phyloP scores from a whole-genome alignment of 768 basidiomycete genomes.

The Hortiboletus flavorubellus region DNA sequence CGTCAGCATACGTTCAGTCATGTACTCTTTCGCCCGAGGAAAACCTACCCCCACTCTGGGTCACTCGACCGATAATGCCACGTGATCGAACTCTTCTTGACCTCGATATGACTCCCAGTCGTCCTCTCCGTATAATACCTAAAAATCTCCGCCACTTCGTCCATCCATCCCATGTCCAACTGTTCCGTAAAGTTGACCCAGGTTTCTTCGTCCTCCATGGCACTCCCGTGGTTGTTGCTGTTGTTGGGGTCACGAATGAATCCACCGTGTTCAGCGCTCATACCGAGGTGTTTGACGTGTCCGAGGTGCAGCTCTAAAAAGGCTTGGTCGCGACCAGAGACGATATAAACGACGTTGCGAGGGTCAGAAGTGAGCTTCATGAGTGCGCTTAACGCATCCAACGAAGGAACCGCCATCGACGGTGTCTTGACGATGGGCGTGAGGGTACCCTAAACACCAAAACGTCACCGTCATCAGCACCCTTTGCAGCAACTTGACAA shows the following conservation, averaged over 20 bases:
- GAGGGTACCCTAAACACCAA: slow-evolving; percentile 71
- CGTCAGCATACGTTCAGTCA: slow-evolving; percentile 1
- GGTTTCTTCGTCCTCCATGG: slow-evolving; percentile 21
- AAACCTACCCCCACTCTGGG: slow-evolving; percentile 88
- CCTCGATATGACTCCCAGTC: slow-evolving; percentile 93
- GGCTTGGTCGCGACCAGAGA: slow-evolving; percentile 90
- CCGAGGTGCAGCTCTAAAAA: slow-evolving; percentile 94
- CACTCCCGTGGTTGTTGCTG: slow-evolving; percentile 13
- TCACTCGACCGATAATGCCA: slow-evolving; percentile 96
- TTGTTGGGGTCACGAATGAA: slow-evolving; percentile 77
- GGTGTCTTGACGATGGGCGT: slow-evolving; percentile 96
- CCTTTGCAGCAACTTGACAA: neutral
- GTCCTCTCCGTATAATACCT: slow-evolving; percentile 96
- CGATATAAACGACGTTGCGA: slow-evolving; percentile 91
- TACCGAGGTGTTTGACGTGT: slow-evolving; percentile 75
- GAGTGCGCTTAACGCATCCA: slow-evolving; percentile 71
- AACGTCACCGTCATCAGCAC: neutral
- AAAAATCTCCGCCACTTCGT: slow-evolving; percentile 93
- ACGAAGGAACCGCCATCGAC: slow-evolving; percentile 78
- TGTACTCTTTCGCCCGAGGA: neutral
- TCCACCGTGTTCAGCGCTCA: slow-evolving; percentile 95
- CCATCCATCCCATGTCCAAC: slow-evolving; percentile 98
- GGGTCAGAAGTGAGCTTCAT: slow-evolving; percentile 72
- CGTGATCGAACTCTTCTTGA: slow-evolving; percentile 96
- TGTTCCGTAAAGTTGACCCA: slow-evolving; percentile 91